Evolutionary conservation across 164 flowering plant genomes (phyloP).

Genomic region (Aristolochia fimbriata): DNA sequence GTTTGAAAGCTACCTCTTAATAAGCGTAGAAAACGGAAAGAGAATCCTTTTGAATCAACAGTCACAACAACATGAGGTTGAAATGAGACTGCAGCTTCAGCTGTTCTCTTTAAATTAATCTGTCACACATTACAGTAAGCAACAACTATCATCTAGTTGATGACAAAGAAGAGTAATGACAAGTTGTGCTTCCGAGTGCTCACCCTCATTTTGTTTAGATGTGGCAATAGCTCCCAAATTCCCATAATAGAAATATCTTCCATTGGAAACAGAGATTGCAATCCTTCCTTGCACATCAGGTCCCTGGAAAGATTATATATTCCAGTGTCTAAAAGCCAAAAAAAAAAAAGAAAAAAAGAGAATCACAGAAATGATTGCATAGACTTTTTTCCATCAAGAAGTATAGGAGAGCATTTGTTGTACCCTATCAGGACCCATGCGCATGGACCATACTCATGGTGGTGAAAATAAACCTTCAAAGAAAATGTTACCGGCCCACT

Average conservation of each 20-base stretch:
- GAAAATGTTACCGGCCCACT: too few species aligned
- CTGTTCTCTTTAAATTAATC: constrained; percentile 54
- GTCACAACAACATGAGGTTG: constrained; percentile 86
- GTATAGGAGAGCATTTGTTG: neutral
- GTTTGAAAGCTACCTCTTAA: constrained; percentile 40
- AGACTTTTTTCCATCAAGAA: too few species aligned
- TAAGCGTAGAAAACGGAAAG: constrained; percentile 66
- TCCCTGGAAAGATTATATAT: constrained; percentile 31
- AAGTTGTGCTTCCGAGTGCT: constrained; percentile 12
- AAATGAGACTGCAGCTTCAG: constrained; percentile 61
- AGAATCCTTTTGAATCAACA: constrained; percentile 88
- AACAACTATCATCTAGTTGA: neutral
- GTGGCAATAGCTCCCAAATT: constrained; percentile 86
- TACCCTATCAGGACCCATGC: neutral
- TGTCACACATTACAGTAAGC: constrained; percentile 20
- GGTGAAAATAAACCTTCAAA: neutral
- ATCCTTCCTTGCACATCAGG: constrained; percentile 68
- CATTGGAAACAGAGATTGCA: constrained; percentile 69
- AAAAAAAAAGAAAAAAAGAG: neutral
- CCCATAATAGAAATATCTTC: constrained; percentile 97
- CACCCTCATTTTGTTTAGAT: constrained; percentile 62
- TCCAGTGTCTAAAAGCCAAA: neutral
- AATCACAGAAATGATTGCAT: neutral
- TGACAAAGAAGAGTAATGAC: neutral
- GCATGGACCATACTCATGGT: neutral